Conservation (phyloP, 2,329 filamentous ascomycete species). For the Verticillium alfalfae region DNA sequence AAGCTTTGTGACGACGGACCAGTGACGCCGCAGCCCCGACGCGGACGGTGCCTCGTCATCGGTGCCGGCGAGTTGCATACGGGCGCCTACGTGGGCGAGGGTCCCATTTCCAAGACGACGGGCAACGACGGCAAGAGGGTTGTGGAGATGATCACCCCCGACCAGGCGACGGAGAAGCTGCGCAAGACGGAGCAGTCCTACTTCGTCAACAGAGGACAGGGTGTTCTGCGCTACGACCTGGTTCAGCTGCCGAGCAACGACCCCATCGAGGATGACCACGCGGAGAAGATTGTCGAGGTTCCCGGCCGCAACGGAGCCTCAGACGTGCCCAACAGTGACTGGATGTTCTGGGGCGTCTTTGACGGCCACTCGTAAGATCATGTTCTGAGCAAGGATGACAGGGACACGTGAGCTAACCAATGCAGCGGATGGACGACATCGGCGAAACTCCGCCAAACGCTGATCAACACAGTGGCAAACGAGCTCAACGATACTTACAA, state of each 20-base stretch:
- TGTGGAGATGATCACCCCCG: slow-evolving; percentile 92
- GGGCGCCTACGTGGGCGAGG: slow-evolving; percentile 77
- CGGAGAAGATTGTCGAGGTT: slow-evolving; percentile 95
- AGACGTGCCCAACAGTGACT: slow-evolving; percentile 63
- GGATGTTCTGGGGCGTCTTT: slow-evolving; percentile 99
- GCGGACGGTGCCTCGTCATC: slow-evolving; percentile 73
- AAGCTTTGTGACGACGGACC: slow-evolving; percentile 32
- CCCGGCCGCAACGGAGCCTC: slow-evolving; percentile 43
- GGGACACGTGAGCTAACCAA: not conserved
- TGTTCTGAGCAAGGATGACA: no score
- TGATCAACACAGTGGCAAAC: slow-evolving; percentile 88
- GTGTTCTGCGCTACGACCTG: slow-evolving; percentile 90
- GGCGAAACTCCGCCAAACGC: slow-evolving; percentile 84
- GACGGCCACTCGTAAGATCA: slow-evolving; percentile 80
- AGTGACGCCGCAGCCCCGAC: slow-evolving; percentile 38
- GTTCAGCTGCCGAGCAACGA: slow-evolving; percentile 95
- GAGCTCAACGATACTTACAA: slow-evolving; percentile 93
- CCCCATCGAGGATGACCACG: slow-evolving; percentile 96
- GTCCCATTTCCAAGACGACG: slow-evolving; percentile 81
- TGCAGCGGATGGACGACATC: slow-evolving; percentile 93
- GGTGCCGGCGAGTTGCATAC: slow-evolving; percentile 89
- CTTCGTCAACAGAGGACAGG: slow-evolving; percentile 79
- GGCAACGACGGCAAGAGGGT: slow-evolving; percentile 80
- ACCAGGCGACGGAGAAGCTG: slow-evolving; percentile 87
- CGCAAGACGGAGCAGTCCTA: slow-evolving; percentile 89